A percentile compares a stretch with the other conserved stretches of the same genome.
Evolutionary conservation across 495 filamentous ascomycete genomes (phyloP).

Genomic region (Thozetella sp.): DNA sequence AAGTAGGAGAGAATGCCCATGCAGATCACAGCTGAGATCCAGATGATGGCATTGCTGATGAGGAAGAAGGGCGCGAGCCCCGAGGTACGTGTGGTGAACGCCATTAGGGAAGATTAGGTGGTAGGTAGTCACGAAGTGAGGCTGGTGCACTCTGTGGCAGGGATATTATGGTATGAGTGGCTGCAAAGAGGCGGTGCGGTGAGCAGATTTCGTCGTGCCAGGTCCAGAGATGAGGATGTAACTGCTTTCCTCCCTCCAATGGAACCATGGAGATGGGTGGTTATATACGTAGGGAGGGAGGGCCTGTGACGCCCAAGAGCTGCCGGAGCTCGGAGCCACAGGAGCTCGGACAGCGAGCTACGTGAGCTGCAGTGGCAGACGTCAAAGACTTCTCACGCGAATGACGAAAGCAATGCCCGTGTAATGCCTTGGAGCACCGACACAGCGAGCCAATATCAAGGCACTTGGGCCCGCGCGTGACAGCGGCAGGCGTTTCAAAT

Average conservation of each 20-base stretch:
- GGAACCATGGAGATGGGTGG: too few species aligned
- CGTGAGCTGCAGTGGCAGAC: neutral
- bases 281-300: too few species aligned
- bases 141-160: neutral
- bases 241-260: too few species aligned
- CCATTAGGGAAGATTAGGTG: neutral
- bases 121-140: neutral
- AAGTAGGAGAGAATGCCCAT: slow-evolving; percentile 56
- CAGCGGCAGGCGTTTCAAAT: neutral
- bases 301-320: too few species aligned
- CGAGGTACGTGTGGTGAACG: neutral
- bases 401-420: neutral
- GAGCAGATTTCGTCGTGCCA: too few species aligned
- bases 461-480: neutral
- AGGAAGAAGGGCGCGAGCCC: slow-evolving; percentile 18
- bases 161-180: neutral
- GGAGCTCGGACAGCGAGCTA: too few species aligned
- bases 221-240: too few species aligned
- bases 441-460: neutral
- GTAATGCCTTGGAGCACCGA: neutral
- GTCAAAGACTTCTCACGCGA: neutral
- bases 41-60: slow-evolving; percentile 25
- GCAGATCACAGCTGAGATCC: slow-evolving; percentile 54
- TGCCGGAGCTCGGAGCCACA: too few species aligned
- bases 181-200: too few species aligned